Base-by-base conservation (phyloP, 805 yeast species). In the Hagleromyces aurorensis region DNA sequence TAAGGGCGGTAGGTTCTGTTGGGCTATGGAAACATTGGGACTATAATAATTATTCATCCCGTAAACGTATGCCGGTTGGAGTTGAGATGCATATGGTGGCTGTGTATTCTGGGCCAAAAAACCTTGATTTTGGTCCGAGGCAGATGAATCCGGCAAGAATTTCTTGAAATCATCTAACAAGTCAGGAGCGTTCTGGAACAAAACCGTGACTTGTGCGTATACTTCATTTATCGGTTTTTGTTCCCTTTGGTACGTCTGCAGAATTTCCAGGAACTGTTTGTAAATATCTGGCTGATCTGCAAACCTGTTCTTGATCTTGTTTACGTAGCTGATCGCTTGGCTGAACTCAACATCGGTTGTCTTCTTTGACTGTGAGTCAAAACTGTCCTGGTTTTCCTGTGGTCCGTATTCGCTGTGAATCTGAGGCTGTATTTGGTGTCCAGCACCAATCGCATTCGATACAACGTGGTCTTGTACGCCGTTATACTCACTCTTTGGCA, bases 171-270 rank as follows among this genome's bases (percentile, higher is more conserved):
- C 98, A 43, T 86, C 94, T 39, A 91, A 63, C 36, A 91, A 67
- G 50, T 91, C 99, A 1, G 97, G 97, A 8, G 96, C 94, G 46
- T 84, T 83, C 36, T 83, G 78, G 61, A 91, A 91, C 30, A 91
- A 65, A 5, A 75, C 68, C 1, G 96, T 81, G 3, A 91, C 96
- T 53, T 91, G 96, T 32, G 84, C 80, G 50, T 91, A 91, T 8
- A 91, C 98, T 50, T 91, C 97, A 29, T 84, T 78, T 30, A 91
- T 91, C 27, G 96, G 95, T 50, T 85, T 81, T 52, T 86, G 94
- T 51, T 89, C 98, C 41, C 94, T 75, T 62, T 91, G 98, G 54
- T 89, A 91, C 25, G 96, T 89, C 57, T 91, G 98, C 45, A 91
- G 64, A 34, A 89, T 91, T 55, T 91, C 98, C 58, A 93, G 65